phyloP scores from a whole-genome alignment of 805 yeast genomes.

The Myxozyma kluyveri region DNA sequence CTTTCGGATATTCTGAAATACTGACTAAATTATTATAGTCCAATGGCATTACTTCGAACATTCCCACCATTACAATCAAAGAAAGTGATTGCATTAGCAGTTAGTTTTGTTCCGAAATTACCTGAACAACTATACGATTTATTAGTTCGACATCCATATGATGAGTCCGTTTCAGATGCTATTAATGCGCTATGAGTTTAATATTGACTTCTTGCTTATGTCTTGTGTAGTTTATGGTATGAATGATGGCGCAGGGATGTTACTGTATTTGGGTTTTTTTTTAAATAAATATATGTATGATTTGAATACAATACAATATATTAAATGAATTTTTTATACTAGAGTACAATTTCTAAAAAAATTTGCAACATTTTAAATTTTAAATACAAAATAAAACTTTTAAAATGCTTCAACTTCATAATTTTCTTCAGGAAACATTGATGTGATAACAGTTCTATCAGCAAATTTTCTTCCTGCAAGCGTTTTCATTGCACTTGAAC shows the following conservation, averaged over 20 bases:
- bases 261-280: too few species aligned
- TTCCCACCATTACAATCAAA: constrained; percentile 70
- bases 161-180: constrained; percentile 41
- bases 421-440: constrained; percentile 53
- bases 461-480: constrained; percentile 66
- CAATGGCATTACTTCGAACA: constrained; percentile 71
- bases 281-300: too few species aligned
- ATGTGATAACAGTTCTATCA: constrained; percentile 65
- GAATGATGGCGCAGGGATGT: too few species aligned
- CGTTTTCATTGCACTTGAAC: constrained; percentile 54
- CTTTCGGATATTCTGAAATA: constrained; percentile 29
- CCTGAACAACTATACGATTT: constrained; percentile 65
- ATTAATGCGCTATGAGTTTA: neutral
- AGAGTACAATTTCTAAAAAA: too few species aligned
- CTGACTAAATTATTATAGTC: constrained; percentile 37
- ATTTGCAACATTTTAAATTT: too few species aligned
- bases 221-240: too few species aligned
- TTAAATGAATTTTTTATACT: too few species aligned
- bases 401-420: constrained; percentile 45
- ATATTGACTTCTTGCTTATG: too few species aligned
- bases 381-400: too few species aligned
- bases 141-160: constrained; percentile 62
- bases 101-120: constrained; percentile 73
- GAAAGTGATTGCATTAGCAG: constrained; percentile 71
- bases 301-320: too few species aligned